These are phyloP conservation scores for Furcasterigmium furcatum DNA, from an alignment of 2,329 filamentous ascomycete genomes.

Conservation along the genomic window DNA sequence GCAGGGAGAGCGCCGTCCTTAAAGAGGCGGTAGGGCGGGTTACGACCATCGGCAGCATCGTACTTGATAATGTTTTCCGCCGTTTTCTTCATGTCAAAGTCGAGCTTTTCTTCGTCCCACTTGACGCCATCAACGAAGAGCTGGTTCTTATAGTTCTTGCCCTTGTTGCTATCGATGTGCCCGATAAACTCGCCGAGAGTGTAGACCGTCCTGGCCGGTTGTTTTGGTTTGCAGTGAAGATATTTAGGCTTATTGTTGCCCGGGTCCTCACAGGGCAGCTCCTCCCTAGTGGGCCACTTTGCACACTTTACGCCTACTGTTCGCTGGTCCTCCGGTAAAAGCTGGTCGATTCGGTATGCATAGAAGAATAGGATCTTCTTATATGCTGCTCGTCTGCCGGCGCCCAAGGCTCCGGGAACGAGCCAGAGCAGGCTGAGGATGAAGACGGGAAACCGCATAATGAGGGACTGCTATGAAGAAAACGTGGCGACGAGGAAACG, in stretches of 20 bases:
- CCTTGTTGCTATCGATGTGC: slow-evolving; percentile 5
- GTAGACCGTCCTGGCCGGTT: slow-evolving; percentile 1
- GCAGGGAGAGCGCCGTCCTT: too few species aligned
- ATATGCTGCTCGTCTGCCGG: too few species aligned
- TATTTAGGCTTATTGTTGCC: slow-evolving; percentile 3
- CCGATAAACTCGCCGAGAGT: slow-evolving; percentile 4
- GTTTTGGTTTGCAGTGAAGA: slow-evolving; percentile 1
- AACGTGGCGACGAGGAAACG: too few species aligned
- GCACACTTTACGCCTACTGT: too few species aligned
- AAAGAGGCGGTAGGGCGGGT: too few species aligned
- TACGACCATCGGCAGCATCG: slow-evolving; percentile 4
- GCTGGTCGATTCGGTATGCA: too few species aligned
- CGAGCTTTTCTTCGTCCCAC: slow-evolving; percentile 5
- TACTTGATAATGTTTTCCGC: slow-evolving; percentile 4
- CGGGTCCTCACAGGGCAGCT: background rate
- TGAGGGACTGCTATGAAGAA: too few species aligned
- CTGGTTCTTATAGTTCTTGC: slow-evolving; percentile 6
- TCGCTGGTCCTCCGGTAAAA: too few species aligned
- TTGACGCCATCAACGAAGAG: slow-evolving; percentile 4
- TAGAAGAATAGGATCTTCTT: too few species aligned
- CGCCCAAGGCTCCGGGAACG: too few species aligned
- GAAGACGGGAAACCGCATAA: too few species aligned
- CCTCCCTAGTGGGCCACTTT: slow-evolving; percentile 1
- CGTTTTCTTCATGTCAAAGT: slow-evolving; percentile 5
- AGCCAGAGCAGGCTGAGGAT: too few species aligned